Conservation (phyloP, 1,284 basidiomycete genomes). For the Pseudozyma tsukubaensis region DNA sequence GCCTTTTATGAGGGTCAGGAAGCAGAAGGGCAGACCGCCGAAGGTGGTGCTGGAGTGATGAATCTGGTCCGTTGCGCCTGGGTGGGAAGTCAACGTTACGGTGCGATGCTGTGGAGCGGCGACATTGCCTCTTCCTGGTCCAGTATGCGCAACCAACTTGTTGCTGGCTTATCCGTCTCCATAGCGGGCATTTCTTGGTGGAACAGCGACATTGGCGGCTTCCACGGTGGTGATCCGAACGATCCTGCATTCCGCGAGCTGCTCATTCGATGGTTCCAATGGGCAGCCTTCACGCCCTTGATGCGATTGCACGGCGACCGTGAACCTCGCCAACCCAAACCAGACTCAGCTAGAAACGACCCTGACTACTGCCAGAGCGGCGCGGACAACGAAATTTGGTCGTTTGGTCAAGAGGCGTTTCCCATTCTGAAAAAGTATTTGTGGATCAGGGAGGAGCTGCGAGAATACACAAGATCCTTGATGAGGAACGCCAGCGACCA, state of each 20-base stretch:
- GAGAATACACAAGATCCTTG: conserved; percentile 14
- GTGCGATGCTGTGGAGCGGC: conserved; percentile 30
- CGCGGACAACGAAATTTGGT: conserved; percentile 35
- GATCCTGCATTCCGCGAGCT: conserved; percentile 25
- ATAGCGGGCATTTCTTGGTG: conserved; percentile 35
- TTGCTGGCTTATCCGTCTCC: conserved; percentile 20
- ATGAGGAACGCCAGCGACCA: conserved; percentile 13
- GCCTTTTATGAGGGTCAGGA: conserved; percentile 36
- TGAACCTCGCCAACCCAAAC: conserved; percentile 28
- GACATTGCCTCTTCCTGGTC: conserved; percentile 38
- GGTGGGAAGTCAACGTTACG: conserved; percentile 27
- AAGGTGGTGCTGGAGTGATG: conserved; percentile 10
- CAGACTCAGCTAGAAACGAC: conserved; percentile 12
- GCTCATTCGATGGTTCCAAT: conserved; percentile 38
- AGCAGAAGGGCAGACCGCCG: conserved; percentile 16
- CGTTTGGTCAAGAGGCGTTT: conserved; percentile 18
- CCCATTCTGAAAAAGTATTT: conserved; percentile 28
- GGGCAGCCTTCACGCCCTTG: conserved; percentile 33
- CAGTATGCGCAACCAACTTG: conserved; percentile 24
- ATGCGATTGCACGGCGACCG: conserved; percentile 40
- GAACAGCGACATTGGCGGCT: conserved; percentile 41
- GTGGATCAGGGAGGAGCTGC: conserved; percentile 15
- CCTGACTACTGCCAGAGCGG: conserved; percentile 21
- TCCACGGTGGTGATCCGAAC: conserved; percentile 37
- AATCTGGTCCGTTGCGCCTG: conserved; percentile 39